Evolutionary conservation across 148 eudicot genomes (phyloP), one percentile per base, ranked within the genome.

Genomic region (Amaranthus hypochondriacus): DNA sequence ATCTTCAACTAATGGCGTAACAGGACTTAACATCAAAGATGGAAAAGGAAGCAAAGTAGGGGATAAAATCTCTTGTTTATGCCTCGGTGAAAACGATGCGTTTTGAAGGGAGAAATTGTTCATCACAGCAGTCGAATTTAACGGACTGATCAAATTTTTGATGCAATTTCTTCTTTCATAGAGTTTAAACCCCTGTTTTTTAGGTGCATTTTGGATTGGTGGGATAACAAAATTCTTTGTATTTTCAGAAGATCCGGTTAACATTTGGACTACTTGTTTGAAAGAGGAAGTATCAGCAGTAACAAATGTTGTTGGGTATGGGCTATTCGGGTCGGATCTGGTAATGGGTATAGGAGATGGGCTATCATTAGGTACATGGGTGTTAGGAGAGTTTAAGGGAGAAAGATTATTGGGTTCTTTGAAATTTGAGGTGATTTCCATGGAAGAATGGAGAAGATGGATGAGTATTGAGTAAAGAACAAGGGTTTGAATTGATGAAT

Each of bases 261-360:
- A 88, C 90, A 88, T 84, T 60, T 93, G 98, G 57, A 93, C 98
- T 0, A 93, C 95, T 60, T 91, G 91, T 72, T 93, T 94, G 86
- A 94, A 94, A 10, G 88, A 79, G 46, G 86, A 51, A 61, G 93
- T 80, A 78, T 91, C 91, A 0, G 98, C 98, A 21, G 92, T 92
- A 69, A 94, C 92, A 63, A 94, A 91, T 42, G 98, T 94, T 4
- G 97, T 89, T 0, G 93, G 95, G 81, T 87, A 85, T 1, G 97
- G 93, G 80, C 76, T 78, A 59, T 82, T 89, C 21, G 83, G 79
- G 74, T 93, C 93, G 80, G 94, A 83, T 87, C 94, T 85, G 52
- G 88, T 68, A 15, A 81, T 78, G 73, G 92, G 85, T 55, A 84
- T 76, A 73, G 80, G 62, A 5, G 12, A 55, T 11, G 12, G 63